These are phyloP conservation scores for Mangifera indica DNA, from an alignment of 345 rosid species.

Conservation along the genomic window DNA sequence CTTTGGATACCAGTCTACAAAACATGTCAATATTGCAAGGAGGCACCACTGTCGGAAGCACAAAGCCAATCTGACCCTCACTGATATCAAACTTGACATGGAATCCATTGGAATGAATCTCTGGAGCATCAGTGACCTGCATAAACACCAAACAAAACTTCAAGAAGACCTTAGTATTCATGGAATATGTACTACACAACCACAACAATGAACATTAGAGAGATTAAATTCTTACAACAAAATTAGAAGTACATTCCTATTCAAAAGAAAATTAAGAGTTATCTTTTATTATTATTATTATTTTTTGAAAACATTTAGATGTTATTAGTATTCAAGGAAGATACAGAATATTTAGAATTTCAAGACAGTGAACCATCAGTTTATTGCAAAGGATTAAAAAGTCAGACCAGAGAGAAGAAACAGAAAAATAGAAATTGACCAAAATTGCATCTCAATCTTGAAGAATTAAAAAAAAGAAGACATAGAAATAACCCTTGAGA, in stretches of 20 bases:
- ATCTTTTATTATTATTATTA: no score
- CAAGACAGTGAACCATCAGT: background rate
- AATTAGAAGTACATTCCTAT: background rate
- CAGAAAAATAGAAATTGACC: background rate
- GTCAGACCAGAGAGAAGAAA: background rate
- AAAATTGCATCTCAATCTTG: background rate
- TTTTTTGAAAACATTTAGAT: background rate
- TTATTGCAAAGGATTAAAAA: background rate
- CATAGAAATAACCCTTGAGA: background rate
- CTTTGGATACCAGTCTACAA: constrained; percentile 43
- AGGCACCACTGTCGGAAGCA: constrained; percentile 75
- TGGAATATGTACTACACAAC: constrained; percentile 4
- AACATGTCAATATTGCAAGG: constrained; percentile 62
- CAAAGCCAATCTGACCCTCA: constrained; percentile 92
- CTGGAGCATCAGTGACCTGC: constrained; percentile 94
- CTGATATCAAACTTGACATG: constrained; percentile 87
- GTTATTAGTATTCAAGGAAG: background rate
- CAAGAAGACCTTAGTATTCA: constrained; percentile 7
- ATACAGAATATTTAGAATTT: no score
- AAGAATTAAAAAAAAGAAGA: background rate
- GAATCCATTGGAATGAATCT: constrained; percentile 97
- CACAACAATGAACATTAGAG: background rate
- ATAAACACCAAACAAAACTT: constrained; percentile 21
- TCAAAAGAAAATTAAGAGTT: background rate
- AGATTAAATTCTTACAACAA: background rate